Base-by-base conservation (phyloP, 805 yeast genomes). In the Kodamaea fukazawae region DNA sequence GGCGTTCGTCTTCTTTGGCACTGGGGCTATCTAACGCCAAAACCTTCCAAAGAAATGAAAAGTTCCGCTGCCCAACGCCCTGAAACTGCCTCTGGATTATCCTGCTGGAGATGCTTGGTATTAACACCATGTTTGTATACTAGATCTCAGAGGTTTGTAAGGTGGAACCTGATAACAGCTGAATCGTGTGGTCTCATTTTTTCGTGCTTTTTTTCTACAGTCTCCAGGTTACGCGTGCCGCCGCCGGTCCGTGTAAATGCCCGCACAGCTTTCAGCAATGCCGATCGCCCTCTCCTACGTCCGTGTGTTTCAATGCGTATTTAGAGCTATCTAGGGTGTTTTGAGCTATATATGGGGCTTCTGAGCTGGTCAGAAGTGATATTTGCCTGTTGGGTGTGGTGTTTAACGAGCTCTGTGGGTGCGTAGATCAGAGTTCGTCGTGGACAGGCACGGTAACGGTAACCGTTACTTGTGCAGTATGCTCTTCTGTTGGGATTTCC, bases 11-110 rank as follows among this genome's bases (percentile, higher is more conserved):
- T 20, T 63, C 64, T 29, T 49, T 44, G 9, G 41, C 44, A 17
- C 57, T 58, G 18, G 57, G 55, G 33, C 52, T 53, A 39, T 67
- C 69, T 48, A 68, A 57, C 20, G 58, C 61, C 44, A 68, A 61
- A 31, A 68, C 46, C 36, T 60, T 64, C 58, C 63, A 64, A 50
- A 67, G 57, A 38, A 67, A 65, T 18, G 71, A 66, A 25, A 65
- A 51, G 40, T 60, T 51, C 38, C 67, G 51, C 29, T 33, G 47
- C 15, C 34, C 36, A 13, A 29, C 29, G 17, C 28, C 12, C 16
- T 36, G 13, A 25, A n/a, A 30, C 10, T 20, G 13, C 27, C 26
- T 13, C 40, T 33, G 36, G 12, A 14, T 14, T 11, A 33, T 23
- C 36, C 23, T 33, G 14, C 30, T 17, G 29, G 38, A 25, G 37